Evolutionary conservation across 306 rosid genomes (phyloP), one percentile per base, ranked within the genome.

Genomic region (Rosa chinensis): DNA sequence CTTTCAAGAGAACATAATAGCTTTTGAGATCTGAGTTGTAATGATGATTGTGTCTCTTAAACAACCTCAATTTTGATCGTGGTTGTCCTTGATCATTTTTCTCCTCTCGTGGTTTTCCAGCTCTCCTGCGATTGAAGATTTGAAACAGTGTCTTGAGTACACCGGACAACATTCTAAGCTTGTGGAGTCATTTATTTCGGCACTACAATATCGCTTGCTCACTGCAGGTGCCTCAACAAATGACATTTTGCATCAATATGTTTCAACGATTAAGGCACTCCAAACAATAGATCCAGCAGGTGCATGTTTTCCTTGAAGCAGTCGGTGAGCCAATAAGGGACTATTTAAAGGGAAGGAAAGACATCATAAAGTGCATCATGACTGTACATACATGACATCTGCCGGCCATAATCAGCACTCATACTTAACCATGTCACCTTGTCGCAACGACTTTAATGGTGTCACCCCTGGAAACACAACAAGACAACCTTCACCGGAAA

Each of bases 181-280:
- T 84, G 97, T 94, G 80, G 99, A 94, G 80, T 94, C 99, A 73
- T 94, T 94, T 80, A 92, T 94, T 86, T 89, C 97, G 50, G 90
- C 99, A 12, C 87, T 94, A 62, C 97, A 90, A 74, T 94, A 88
- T 85, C 97, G 97, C 80, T 84, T 94, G 79, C 97, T 94, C 20
- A 94, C 97, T 80, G 97, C 99, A 43, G 97, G 99, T 25, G 99
- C 99, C 72, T 92, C 97, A 80, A 94, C 99, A 55, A 94, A 92
- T 88, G 98, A 94, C 85, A 94, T 94, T 85, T 78, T 94, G 85
- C 99, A 94, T 86, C 99, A 94, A 84, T 94, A 92, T 86, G 99
- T 40, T 85, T 94, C 99, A 4, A 92, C 99, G 12, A 92, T 92
- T 61, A 94, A 91, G 81, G 99, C 99, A 74, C 91, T 94, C 62